phyloP scores from a whole-genome alignment of 176 grass and related monocot genomes.

The Oryza nivara region DNA sequence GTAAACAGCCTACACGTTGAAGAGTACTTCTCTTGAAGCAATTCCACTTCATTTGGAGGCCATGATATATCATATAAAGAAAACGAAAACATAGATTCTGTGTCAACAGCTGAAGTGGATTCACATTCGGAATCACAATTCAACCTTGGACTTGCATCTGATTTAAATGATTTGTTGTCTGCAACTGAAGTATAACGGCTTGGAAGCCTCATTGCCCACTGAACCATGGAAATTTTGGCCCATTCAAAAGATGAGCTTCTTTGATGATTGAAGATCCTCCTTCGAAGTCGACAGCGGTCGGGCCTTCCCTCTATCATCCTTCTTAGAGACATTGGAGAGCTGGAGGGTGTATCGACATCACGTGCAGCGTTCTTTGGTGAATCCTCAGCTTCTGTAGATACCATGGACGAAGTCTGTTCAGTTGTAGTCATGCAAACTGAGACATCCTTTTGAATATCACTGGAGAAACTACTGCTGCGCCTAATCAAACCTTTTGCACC shows the following conservation, averaged over 20 bases:
- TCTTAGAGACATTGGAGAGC: conserved; percentile 51
- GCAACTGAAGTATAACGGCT: conserved; percentile 58
- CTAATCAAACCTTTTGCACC: conserved; percentile 39
- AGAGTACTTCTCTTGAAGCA: conserved; percentile 72
- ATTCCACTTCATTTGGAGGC: conserved; percentile 68
- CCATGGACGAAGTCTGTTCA: conserved; percentile 21
- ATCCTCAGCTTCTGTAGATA: conserved; percentile 39
- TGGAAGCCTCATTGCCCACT: conserved; percentile 76
- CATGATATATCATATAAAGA: conserved; percentile 50
- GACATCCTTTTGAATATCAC: conserved; percentile 48
- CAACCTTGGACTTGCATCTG: conserved; percentile 45
- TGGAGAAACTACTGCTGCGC: conserved; percentile 54
- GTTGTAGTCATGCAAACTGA: conserved; percentile 24
- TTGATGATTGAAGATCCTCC: conserved; percentile 63
- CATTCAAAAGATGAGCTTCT: conserved; percentile 73
- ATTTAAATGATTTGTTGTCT: conserved; percentile 62
- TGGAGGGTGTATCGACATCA: conserved; percentile 40
- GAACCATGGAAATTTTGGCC: conserved; percentile 69
- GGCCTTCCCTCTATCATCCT: conserved; percentile 60
- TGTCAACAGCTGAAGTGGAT: conserved; percentile 19
- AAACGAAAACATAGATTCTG: conserved; percentile 50
- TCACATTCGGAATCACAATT: conserved; percentile 49
- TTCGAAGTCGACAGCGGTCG: conserved; percentile 53
- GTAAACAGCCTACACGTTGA: conserved; percentile 66
- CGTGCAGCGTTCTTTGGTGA: not conserved